Evolutionary conservation across 768 basidiomycete species (phyloP).

Genomic region (Ramaria sp.): DNA sequence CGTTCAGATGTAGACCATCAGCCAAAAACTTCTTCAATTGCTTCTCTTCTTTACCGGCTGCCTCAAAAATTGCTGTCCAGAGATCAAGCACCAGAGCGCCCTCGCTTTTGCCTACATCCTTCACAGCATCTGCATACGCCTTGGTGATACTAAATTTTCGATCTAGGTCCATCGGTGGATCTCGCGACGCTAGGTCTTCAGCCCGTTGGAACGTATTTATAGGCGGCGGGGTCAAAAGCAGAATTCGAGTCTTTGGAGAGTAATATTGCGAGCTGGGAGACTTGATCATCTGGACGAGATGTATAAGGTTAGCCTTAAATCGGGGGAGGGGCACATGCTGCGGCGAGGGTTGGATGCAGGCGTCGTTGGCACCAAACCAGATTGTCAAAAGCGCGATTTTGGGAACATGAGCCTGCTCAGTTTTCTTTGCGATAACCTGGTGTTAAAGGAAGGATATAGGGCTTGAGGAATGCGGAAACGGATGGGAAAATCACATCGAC

Average conservation of each 20-base stretch:
- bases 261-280: slow-evolving; percentile 52
- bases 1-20: slow-evolving; percentile 78
- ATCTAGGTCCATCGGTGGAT: slow-evolving; percentile 42
- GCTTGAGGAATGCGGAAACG: not conserved
- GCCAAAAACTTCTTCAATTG: slow-evolving; percentile 39
- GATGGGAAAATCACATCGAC: slow-evolving; percentile 10
- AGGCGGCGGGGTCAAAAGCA: slow-evolving; percentile 82
- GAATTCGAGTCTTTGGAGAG: slow-evolving; percentile 61
- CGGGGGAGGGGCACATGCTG: slow-evolving; percentile 69
- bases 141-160: slow-evolving; percentile 52
- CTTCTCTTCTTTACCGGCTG: slow-evolving; percentile 49
- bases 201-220: slow-evolving; percentile 52
- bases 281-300: slow-evolving; percentile 51
- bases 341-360: slow-evolving; percentile 46
- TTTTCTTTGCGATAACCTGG: slow-evolving; percentile 48
- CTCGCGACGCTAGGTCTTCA: slow-evolving; percentile 36
- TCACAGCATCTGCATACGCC: slow-evolving; percentile 61
- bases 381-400: slow-evolving; percentile 65
- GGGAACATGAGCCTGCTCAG: slow-evolving; percentile 37
- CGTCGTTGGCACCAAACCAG: slow-evolving; percentile 91
- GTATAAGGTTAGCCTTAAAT: slow-evolving; percentile 53
- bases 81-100: slow-evolving; percentile 59
- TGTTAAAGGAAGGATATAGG: not conserved
- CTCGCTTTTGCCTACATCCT: slow-evolving; percentile 43
- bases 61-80: slow-evolving; percentile 67